Conservation (phyloP, 768 basidiomycete species). For the Mycena indigotica region DNA sequence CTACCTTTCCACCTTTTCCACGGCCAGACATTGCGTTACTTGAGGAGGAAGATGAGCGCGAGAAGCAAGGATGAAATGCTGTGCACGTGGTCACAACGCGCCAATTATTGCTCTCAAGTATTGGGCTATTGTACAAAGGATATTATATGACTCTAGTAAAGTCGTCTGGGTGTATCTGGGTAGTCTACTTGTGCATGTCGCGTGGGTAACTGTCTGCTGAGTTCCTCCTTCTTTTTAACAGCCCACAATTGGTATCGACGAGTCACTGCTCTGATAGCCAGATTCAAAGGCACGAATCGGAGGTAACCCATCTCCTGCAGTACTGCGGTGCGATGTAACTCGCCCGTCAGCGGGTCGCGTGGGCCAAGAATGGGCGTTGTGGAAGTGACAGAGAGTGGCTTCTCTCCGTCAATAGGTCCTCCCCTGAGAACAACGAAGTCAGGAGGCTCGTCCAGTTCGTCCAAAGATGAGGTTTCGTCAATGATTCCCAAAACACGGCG, state of each 20-base stretch:
- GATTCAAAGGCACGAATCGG: neutral
- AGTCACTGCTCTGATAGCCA: neutral
- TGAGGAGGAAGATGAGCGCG: neutral
- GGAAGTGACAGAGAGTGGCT: neutral
- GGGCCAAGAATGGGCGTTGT: neutral
- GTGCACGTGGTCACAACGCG: neutral
- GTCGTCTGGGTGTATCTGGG: neutral
- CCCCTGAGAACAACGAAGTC: neutral
- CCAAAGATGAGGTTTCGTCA: neutral
- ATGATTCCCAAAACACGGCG: neutral
- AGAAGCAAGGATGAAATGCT: neutral
- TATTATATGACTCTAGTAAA: neutral
- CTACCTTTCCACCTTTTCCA: conserved; percentile 23
- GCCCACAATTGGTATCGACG: neutral
- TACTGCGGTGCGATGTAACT: neutral
- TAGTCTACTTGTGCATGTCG: neutral
- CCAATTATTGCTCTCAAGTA: no score
- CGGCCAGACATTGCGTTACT: conserved; percentile 18
- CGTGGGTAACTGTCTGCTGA: neutral
- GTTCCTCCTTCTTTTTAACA: neutral
- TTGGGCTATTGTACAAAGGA: neutral
- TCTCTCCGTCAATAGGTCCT: neutral
- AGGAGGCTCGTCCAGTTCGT: neutral
- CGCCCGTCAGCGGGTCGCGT: neutral
- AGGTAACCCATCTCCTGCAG: neutral